Conservation (phyloP, 805 yeast genomes). For the Myxozyma geophila region DNA sequence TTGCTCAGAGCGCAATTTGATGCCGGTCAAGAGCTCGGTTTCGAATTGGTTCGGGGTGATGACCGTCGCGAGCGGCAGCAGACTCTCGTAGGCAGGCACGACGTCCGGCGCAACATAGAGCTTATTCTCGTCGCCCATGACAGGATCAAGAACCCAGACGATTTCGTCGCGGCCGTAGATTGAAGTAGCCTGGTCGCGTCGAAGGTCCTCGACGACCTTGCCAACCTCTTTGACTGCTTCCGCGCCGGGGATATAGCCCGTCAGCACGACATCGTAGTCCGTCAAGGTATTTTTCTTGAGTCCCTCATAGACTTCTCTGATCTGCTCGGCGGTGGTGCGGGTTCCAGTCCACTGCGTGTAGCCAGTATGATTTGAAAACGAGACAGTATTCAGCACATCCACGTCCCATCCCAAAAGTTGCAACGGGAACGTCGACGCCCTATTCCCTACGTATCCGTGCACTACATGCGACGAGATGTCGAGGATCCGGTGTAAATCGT, state of each 20-base stretch:
- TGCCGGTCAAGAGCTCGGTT: constrained; percentile 68
- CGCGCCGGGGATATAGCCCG: constrained; percentile 78
- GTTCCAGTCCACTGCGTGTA: constrained; percentile 51
- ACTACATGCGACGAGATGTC: constrained; percentile 88
- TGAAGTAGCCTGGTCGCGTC: constrained; percentile 38
- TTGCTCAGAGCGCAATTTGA: constrained; percentile 46
- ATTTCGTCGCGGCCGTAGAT: constrained; percentile 27
- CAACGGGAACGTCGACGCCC: constrained; percentile 87
- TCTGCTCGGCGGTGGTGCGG: constrained; percentile 51
- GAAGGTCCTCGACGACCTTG: constrained; percentile 48
- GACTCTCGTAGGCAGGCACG: constrained; percentile 61
- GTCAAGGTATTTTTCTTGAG: constrained; percentile 53
- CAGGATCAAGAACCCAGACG: constrained; percentile 82
- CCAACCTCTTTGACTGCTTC: constrained; percentile 59
- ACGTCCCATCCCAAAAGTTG: constrained; percentile 92
- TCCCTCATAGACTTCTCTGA: constrained; percentile 61
- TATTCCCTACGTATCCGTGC: constrained; percentile 94
- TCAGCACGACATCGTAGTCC: constrained; percentile 65
- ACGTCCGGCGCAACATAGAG: constrained; percentile 67
- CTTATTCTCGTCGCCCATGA: constrained; percentile 86
- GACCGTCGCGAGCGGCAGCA: constrained; percentile 54
- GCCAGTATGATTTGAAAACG: constrained; percentile 91
- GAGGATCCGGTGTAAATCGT: constrained; percentile 46
- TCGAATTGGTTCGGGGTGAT: constrained; percentile 94
- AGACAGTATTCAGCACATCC: constrained; percentile 84